These are phyloP conservation scores for Colletotrichum sp. DNA, from an alignment of 2,329 filamentous ascomycete genomes.

Conservation along the genomic window DNA sequence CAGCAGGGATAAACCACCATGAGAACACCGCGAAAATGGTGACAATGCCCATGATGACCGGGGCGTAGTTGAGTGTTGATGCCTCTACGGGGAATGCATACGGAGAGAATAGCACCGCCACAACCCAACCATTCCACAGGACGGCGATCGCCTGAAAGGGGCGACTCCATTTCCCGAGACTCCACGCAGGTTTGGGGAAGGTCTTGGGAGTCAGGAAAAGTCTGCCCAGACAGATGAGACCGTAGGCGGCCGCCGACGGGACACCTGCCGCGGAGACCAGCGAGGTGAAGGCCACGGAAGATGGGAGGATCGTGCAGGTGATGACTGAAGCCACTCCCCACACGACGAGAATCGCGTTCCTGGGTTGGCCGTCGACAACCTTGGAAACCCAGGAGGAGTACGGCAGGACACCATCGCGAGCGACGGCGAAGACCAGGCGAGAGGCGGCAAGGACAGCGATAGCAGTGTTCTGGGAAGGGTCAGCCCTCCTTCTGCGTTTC, in stretches of 20 bases:
- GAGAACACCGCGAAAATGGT: constrained; percentile 53
- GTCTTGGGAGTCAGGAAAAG: constrained; percentile 51
- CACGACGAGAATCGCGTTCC: constrained; percentile 65
- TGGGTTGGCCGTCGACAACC: constrained; percentile 61
- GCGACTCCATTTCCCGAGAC: constrained; percentile 46
- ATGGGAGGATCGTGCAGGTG: constrained; percentile 65
- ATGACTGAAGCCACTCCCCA: constrained; percentile 58
- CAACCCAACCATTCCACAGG: constrained; percentile 56
- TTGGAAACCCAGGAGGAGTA: constrained; percentile 63
- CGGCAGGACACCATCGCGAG: constrained; percentile 64
- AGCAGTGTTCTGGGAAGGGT: constrained; percentile 53
- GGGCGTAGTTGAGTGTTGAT: constrained; percentile 52
- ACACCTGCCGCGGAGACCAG: constrained; percentile 58
- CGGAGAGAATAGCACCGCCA: constrained; percentile 51
- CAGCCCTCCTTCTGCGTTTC: background rate
- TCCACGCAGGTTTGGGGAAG: constrained; percentile 53
- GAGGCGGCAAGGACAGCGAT: constrained; percentile 65
- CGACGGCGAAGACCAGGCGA: constrained; percentile 67
- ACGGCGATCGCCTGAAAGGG: constrained; percentile 52
- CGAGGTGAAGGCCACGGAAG: constrained; percentile 57
- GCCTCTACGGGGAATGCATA: constrained; percentile 49
- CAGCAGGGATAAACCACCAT: constrained; percentile 52
- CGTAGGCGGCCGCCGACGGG: constrained; percentile 56
- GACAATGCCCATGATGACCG: constrained; percentile 55
- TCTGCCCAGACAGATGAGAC: constrained; percentile 53